Evolutionary conservation across 2,329 filamentous ascomycete genomes (phyloP), one percentile per base, ranked within the genome.

Genomic region (Clonostachys solani): DNA sequence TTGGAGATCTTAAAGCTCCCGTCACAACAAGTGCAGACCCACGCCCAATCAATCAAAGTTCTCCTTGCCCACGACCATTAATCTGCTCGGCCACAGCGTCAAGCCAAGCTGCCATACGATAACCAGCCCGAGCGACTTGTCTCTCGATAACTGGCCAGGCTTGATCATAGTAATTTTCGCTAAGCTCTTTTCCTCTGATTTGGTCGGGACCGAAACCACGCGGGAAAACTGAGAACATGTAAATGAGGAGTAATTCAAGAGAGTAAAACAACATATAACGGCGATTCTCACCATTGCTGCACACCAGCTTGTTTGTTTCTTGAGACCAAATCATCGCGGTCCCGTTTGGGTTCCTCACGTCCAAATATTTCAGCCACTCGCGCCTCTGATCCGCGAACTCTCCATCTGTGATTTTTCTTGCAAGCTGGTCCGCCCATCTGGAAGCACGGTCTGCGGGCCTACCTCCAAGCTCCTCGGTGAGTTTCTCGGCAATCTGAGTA

Each of bases 111-210:
- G 81, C 86, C 60, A 89, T 73, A 43, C 86, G 75, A 61, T 81
- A 86, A 12, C 86, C 86, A 5, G 82, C 86, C 52, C 78, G 80
- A 7, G 85, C 86, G 50, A 90, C 72, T 60, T 86, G 80, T 49
- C 78, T 60, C 63, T 89, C 81, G 42, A 89, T 72, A 48, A 84
- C 77, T 16, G 77, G 80, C n/a, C 77, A 78, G 3, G 83, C 84
- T 33, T 72, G 74, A 33, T 81, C 72, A 56, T 81, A 87, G 63
- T 89, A 89, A 34, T 75, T 72, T 0, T 77, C 79, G 33, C 75
- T 75, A 29, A 88, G 69, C 58, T 87, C 83, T 62, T 81, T 69
- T 16, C 74, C 77, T 13, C 65, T 68, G 46, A 87, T 81, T 7
- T 74, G 81, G 17, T 67, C 65, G 12, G 77, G 70, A 1, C 84